phyloP scores from a whole-genome alignment of 202 grass and related monocot species.

The Setaria italica region DNA sequence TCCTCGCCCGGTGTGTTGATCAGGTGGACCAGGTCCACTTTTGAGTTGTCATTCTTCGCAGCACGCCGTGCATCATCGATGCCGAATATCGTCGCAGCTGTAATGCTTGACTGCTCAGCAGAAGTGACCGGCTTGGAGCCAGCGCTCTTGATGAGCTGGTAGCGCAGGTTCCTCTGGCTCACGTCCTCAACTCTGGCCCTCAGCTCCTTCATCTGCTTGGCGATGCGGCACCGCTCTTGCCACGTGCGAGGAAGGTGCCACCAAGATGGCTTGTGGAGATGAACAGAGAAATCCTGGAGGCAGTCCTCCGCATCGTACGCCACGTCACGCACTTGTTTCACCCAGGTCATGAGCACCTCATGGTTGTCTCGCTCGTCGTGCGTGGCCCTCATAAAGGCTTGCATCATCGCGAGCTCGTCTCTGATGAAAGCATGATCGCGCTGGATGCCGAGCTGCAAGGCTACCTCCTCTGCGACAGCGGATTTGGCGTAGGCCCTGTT shows the following conservation, averaged over 20 bases:
- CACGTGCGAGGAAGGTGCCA: not conserved
- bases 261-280: not conserved
- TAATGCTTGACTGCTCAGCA: not conserved
- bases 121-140: not conserved
- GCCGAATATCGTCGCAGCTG: not conserved
- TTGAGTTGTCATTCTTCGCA: not conserved
- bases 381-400: not conserved
- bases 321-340: slow-evolving; percentile 20
- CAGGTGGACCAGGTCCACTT: not conserved
- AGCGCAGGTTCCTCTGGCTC: slow-evolving; percentile 21
- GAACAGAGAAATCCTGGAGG: not conserved
- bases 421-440: slow-evolving; percentile 2
- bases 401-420: slow-evolving; percentile 21
- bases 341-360: not conserved
- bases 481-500: slow-evolving; percentile 15
- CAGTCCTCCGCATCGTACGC: slow-evolving; percentile 27
- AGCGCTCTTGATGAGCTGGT: not conserved
- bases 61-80: not conserved
- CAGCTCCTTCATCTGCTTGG: slow-evolving; percentile 16
- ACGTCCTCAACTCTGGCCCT: slow-evolving; percentile 10
- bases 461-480: not conserved
- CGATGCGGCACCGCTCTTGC: not conserved
- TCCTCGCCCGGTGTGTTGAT: not conserved
- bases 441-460: not conserved
- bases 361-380: not conserved